Evolutionary conservation across 495 filamentous ascomycete genomes (phyloP).

Genomic region (Oleoguttula mirabilis): DNA sequence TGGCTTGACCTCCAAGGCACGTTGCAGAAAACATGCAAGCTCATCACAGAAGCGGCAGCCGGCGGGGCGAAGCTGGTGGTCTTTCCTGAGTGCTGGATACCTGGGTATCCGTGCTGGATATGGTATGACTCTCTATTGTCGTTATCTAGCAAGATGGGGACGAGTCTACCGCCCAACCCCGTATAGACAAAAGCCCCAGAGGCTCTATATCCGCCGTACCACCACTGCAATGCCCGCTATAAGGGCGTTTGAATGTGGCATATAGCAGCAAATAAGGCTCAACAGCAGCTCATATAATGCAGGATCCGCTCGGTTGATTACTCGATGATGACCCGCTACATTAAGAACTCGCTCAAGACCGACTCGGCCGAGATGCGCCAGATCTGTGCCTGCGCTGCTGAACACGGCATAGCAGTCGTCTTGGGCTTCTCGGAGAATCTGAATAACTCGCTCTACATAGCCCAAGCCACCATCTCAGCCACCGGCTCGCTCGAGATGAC

Average conservation of each 20-base stretch:
- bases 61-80: constrained; percentile 40
- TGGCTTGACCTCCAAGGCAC: constrained; percentile 42
- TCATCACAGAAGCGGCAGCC: constrained; percentile 42
- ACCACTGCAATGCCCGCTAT: too few species aligned
- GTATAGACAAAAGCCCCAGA: too few species aligned
- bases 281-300: too few species aligned
- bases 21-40: constrained; percentile 38
- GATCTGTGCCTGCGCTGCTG: constrained; percentile 33
- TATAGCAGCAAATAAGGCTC: too few species aligned
- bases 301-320: constrained; percentile 29
- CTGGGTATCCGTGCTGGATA: constrained; percentile 47
- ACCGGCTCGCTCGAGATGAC: constrained; percentile 36
- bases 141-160: constrained; percentile 27
- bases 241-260: too few species aligned
- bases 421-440: constrained; percentile 44
- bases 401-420: constrained; percentile 36
- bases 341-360: constrained; percentile 38
- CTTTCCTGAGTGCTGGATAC: constrained; percentile 46
- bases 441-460: constrained; percentile 41
- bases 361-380: constrained; percentile 37
- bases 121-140: constrained; percentile 45
- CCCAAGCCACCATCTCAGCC: constrained; percentile 40
- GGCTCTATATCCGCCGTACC: too few species aligned
- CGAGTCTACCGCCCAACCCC: too few species aligned
- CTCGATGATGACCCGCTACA: constrained; percentile 34